Evolutionary conservation across 371 early-diverging fungal genomes (phyloP).

Genomic region (Syncephalastrum racemosum): DNA sequence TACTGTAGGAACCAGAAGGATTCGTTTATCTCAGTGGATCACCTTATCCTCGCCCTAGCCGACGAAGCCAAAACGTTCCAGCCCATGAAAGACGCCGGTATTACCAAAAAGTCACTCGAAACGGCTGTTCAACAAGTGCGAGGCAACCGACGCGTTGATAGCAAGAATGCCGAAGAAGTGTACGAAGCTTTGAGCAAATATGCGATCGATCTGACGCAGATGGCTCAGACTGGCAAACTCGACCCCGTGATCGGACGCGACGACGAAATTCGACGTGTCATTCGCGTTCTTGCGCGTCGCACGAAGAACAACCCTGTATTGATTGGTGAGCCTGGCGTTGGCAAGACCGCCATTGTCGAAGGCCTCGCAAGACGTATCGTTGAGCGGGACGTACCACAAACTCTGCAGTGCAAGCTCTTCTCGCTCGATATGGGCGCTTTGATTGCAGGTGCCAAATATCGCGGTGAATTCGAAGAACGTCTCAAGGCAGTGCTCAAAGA

Average conservation of each 20-base stretch:
- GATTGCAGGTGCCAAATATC: conserved; percentile 85
- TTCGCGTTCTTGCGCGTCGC: conserved; percentile 78
- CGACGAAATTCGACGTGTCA: conserved; percentile 81
- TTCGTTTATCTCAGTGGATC: conserved; percentile 86
- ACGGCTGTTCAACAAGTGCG: conserved; percentile 79
- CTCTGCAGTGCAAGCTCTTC: conserved; percentile 83
- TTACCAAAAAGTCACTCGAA: conserved; percentile 72
- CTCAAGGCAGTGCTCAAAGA: conserved; percentile 97
- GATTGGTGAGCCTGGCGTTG: conserved; percentile 92
- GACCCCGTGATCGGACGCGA: conserved; percentile 93
- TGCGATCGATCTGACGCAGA: conserved; percentile 86
- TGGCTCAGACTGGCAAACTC: conserved; percentile 73
- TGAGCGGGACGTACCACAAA: conserved; percentile 90
- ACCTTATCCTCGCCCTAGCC: conserved; percentile 78
- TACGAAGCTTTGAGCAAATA: conserved; percentile 89
- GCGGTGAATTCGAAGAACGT: conserved; percentile 99
- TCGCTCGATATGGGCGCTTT: conserved; percentile 97
- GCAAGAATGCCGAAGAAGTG: conserved; percentile 84
- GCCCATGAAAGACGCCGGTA: conserved; percentile 69
- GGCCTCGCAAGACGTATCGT: conserved; percentile 97
- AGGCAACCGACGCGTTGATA: conserved; percentile 84
- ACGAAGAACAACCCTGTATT: conserved; percentile 93
- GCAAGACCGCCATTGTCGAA: conserved; percentile 96
- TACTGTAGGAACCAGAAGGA: conserved; percentile 74
- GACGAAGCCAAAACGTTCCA: conserved; percentile 64